Evolutionary conservation across 768 basidiomycete species (phyloP), one percentile per base, ranked within the genome.

Genomic region (Holtermanniella nyarrowii): DNA sequence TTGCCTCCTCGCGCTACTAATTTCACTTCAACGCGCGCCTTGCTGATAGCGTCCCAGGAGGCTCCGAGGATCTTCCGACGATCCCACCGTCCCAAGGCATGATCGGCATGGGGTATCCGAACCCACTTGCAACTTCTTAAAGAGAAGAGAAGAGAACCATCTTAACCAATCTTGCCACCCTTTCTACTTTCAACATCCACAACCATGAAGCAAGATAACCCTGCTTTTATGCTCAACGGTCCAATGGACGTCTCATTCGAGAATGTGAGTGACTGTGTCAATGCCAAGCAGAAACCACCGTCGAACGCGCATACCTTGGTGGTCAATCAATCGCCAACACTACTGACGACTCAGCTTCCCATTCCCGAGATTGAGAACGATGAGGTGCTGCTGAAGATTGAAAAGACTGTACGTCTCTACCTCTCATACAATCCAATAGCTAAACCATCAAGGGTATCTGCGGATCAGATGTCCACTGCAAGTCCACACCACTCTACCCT

Each of bases 301-400:
- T 11, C 10, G 10, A 44, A 20, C 7, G 11, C 10, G 7, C 20
- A 11, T 44, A 21, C 10, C 7, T 10, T 21, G n/a, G 42, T 11
- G n/a, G 7, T 11, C 53, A n/a, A n/a, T n/a, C n/a, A n/a, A n/a
- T n/a, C n/a, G n/a, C n/a, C n/a, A n/a, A n/a, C n/a, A n/a, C n/a
- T n/a, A n/a, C n/a, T 37, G 31, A 16, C 7, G 16, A 25, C 26
- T n/a, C 46, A 70, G 69, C 58, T 63, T n/a, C 64, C 65, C 5
- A 63, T 71, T 1, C 69, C 69, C 5, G 57, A 65, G 14, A 55
- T 69, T 22, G 75, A 77, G 18, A 78, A 78, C 49, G 76, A 83
- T 64, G 85, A 95, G 57, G 88, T 89, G 40, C 80, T 96, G 20
- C 81, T 97, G 26, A 77, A 85, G 61, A 84, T 96, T 40, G 89